Evolutionary conservation across 2,329 filamentous ascomycete species (phyloP), one percentile per base, ranked within the genome.

Genomic region (Didymella pinodella): DNA sequence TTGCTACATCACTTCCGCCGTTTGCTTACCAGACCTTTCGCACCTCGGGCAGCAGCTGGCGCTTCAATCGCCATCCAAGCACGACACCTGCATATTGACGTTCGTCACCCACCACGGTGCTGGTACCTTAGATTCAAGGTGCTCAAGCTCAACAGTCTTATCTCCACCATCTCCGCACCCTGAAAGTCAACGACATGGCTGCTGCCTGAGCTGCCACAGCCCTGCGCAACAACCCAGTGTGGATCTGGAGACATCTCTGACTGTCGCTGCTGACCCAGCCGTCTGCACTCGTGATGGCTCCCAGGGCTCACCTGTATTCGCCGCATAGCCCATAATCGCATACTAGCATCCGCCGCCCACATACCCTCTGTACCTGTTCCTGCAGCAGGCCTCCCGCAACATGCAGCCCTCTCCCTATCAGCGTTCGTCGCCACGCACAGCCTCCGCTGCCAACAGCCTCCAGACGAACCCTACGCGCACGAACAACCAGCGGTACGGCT

Each of bases 321-420:
- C 71, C 73, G 60, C 73, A 71, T 67, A 68, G 55, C 59, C 69
- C 59, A 69, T 75, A 75, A 66, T 62, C 67, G 63, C 66, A 57
- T 54, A 49, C 49, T 50, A 50, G 58, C 49, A 50, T 47, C 63
- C 56, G 48, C 59, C 61, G 53, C 51, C 47, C 49, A 51, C 41
- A 48, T 48, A 57, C 61, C 57, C 34, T 43, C 51, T 40, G 48
- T 18, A 41, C 54, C 55, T 58, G 64, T 65, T 65, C 66, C 62
- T 65, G 62, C 62, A 64, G 65, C 65, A 67, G 59, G 51, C 64
- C 65, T 62, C 64, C 66, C 65, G 54, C 70, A 82, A 74, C 69
- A 97, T 97, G 93, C 93, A 97, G 86, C 93, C 68, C 47, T 91
- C 68, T 28, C 41, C 41, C 49, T 91, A 93, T 80, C 89, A 91